Base-by-base conservation (phyloP, 768 basidiomycete genomes). In the Lactarius hengduanensis region DNA sequence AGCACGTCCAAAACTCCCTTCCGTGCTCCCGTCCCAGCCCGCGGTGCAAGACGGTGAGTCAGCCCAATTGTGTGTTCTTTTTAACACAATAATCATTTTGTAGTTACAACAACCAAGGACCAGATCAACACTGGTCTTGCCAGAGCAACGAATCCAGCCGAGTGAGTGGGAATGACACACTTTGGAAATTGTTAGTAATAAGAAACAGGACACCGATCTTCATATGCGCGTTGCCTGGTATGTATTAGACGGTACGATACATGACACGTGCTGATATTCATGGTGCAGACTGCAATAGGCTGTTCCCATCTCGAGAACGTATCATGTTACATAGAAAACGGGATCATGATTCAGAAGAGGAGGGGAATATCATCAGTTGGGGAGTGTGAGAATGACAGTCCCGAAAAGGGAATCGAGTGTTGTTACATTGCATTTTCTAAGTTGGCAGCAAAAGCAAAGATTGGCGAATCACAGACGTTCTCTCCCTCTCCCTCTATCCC, bases 261-360 rank as follows among this genome's bases (percentile, higher is more conserved):
- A 30, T 11, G 28, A 16, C 7, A 13, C 30, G 34, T 54, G 9
- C 55, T 59, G 4, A 62, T 43, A 18, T 13, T 10, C 3, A 10
- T 9, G 18, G 18, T 22, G 15, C 72, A 86, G 87, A 83, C 60
- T 94, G 91, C 74, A 82, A 83, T 73, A 86, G 89, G 32, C 78
- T 93, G 50, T 91, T 89, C 72, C 90, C 88, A 22, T 84, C 84
- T 26, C 82, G 83, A 30, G 89, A 91, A 28, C 82, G 86, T 3
- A 75, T 92, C 7, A 85, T 89, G 83, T 70, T 78, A 20, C 91
- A 93, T 70, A 83, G 89, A 58, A 90, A 85, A 71, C 85, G 88
- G 57, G 90, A 91, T 72, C 91, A 93, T 73, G 78, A 81, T 65
- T 80, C 81, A 0, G 82, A 84, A 40, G 84, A 85, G 30, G 79